Evolutionary conservation across 2,329 filamentous ascomycete genomes (phyloP).

Genomic region (Hymenoscyphus fraxineus): DNA sequence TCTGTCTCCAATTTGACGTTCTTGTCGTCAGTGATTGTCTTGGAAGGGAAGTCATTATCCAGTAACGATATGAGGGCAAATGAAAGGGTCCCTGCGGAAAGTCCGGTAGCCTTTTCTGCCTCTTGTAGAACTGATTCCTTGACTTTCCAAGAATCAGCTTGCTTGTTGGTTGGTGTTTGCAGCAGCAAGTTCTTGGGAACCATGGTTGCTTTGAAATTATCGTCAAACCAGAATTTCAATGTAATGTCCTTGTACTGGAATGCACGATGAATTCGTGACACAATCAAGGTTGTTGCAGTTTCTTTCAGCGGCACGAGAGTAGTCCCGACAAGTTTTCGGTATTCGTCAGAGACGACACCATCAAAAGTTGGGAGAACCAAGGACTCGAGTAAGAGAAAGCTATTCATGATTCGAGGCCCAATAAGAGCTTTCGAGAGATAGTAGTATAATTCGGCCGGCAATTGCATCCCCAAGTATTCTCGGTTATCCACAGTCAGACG

Average conservation of each 20-base stretch:
- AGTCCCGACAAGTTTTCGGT: constrained; percentile 71
- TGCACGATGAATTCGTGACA: constrained; percentile 76
- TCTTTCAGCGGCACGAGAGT: constrained; percentile 73
- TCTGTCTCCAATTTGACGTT: constrained; percentile 51
- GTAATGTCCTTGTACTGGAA: constrained; percentile 76
- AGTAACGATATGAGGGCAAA: constrained; percentile 66
- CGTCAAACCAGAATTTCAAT: constrained; percentile 81
- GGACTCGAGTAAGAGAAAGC: constrained; percentile 76
- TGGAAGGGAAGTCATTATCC: constrained; percentile 64
- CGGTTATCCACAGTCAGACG: constrained; percentile 78
- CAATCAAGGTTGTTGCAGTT: constrained; percentile 72
- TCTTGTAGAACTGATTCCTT: constrained; percentile 51
- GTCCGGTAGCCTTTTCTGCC: constrained; percentile 39
- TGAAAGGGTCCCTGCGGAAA: constrained; percentile 44
- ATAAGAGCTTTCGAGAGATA: constrained; percentile 84
- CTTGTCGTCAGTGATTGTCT: constrained; percentile 50
- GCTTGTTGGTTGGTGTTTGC: constrained; percentile 45
- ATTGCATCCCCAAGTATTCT: constrained; percentile 82
- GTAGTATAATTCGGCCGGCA: constrained; percentile 86
- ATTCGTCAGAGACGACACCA: constrained; percentile 73
- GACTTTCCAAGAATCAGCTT: constrained; percentile 67
- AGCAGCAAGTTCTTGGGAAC: constrained; percentile 50
- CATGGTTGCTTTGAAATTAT: constrained; percentile 63
- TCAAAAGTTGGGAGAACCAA: constrained; percentile 81
- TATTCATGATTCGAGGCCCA: constrained; percentile 73